phyloP scores from a whole-genome alignment of 2,329 filamentous ascomycete genomes.

The Ophiostoma fasciatum region DNA sequence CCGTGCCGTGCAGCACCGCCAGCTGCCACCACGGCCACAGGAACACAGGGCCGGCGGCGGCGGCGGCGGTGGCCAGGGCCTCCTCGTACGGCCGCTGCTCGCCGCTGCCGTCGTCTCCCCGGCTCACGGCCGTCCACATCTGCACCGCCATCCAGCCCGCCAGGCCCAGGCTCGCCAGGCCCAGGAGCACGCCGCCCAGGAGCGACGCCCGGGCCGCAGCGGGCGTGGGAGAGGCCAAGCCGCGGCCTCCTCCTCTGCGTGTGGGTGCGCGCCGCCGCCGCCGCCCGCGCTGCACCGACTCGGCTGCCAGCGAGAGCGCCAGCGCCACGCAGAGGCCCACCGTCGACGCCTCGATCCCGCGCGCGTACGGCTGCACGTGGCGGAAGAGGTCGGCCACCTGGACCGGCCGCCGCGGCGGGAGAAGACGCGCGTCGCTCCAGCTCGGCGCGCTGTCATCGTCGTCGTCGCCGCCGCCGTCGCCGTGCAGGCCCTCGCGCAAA shows the following conservation, averaged over 20 bases:
- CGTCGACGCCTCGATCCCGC: slow-evolving; percentile 4
- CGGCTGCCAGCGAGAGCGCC: slow-evolving; percentile 3
- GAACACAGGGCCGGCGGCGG: not conserved
- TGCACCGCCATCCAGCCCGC: slow-evolving; percentile 8
- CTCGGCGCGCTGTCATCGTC: too few relatives aligned
- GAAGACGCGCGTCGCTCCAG: too few relatives aligned
- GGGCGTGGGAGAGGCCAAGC: not conserved
- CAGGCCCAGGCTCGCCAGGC: slow-evolving; percentile 4
- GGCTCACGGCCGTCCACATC: not conserved
- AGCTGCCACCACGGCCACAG: slow-evolving; percentile 11
- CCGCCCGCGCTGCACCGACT: slow-evolving; percentile 5
- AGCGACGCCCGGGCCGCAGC: not conserved
- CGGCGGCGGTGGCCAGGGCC: too few relatives aligned
- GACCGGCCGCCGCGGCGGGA: too few relatives aligned
- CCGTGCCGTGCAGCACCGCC: slow-evolving; percentile 8
- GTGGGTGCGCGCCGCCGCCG: too few relatives aligned
- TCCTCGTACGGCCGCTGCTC: not conserved
- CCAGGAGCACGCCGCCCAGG: slow-evolving; percentile 5
- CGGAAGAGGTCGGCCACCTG: not conserved
- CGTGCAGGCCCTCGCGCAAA: not conserved
- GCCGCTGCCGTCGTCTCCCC: not conserved
- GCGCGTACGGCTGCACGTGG: slow-evolving; percentile 4
- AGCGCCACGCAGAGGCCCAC: slow-evolving; percentile 7
- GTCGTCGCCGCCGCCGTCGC: too few relatives aligned
- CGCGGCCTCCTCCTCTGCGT: not conserved